phyloP scores from a whole-genome alignment of 306 rosid genomes.

The Sesbania bispinosa region DNA sequence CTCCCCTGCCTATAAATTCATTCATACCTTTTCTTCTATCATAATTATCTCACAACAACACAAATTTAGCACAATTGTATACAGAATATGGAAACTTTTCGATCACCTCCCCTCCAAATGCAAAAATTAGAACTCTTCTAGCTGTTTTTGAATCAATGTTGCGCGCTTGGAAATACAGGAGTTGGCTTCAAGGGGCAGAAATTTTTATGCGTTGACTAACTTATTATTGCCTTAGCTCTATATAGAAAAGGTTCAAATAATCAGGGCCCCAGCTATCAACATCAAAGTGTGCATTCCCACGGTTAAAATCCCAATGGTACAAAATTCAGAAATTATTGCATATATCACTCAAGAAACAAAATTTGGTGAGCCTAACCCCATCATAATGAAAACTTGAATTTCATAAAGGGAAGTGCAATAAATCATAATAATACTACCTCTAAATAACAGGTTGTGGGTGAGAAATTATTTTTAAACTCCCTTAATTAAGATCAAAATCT shows the following conservation, averaged over 20 bases:
- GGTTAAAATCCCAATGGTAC: neutral
- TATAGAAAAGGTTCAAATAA: slow-evolving; percentile 1
- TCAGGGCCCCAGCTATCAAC: slow-evolving; percentile 29
- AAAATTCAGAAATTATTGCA: slow-evolving; percentile 38
- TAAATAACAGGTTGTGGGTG: neutral
- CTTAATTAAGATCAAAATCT: neutral
- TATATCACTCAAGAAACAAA: slow-evolving; percentile 11
- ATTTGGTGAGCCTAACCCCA: slow-evolving; percentile 18
- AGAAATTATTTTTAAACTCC: too few relatives aligned
- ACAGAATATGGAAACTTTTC: slow-evolving; percentile 59
- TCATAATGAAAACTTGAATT: neutral
- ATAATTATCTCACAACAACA: too few relatives aligned
- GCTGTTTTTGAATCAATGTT: slow-evolving; percentile 71
- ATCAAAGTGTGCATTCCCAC: neutral
- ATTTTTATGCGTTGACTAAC: too few relatives aligned
- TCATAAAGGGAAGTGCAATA: neutral
- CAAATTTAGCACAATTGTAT: too few relatives aligned
- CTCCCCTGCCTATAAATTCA: too few relatives aligned
- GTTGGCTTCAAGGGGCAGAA: too few relatives aligned
- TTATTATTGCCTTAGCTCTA: slow-evolving; percentile 35
- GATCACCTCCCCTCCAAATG: slow-evolving; percentile 85
- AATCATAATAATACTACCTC: neutral
- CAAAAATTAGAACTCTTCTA: slow-evolving; percentile 70
- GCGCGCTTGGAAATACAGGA: slow-evolving; percentile 80
- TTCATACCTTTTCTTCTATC: too few relatives aligned